Evolutionary conservation across 2,329 filamentous ascomycete genomes (phyloP), one percentile per base, ranked within the genome.

Genomic region (Aureobasidium subglaciale): DNA sequence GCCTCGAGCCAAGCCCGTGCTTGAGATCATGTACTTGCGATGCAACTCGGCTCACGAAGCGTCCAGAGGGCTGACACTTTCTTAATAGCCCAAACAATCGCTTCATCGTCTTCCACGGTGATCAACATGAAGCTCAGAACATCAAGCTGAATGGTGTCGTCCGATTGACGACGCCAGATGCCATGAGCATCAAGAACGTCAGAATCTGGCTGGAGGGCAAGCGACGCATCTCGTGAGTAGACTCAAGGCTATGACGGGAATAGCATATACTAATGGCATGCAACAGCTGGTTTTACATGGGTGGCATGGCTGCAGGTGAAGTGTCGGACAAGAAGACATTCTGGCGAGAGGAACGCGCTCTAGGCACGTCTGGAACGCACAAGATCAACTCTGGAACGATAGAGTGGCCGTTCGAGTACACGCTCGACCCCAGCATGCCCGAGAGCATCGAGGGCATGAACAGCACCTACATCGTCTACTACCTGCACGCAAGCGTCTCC

Each of bases 371-470:
- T 58, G 73, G 72, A 56, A 63, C 75, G 34, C 75, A 78, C 68
- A 77, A 76, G 60, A 71, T 78, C 65, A 76, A 74, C 60, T 70
- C 74, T 5, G 75, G 75, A 25, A 62, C 68, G 52, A 74, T 77
- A 60, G 75, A 76, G 63, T 78, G 75, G 74, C 70, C 73, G 27
- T 78, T 78, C 62, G 71, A 72, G 59, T 78, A 78, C 63, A 70
- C 69, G 58, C 68, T 78, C 61, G 69, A 71, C 11, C 70, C 68
- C 10, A 67, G 68, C 29, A 69, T 81, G 67, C 81, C 89, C 16
- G 93, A 97, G 78, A 96, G 90, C 66, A 82, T 99, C 37, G 93
- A 97, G 72, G 93, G 93, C 3, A 76, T 97, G 56, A 79, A 82
- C 56, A 88, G 95, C 63, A 91, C 88, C 15, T 92, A 87, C 72